Conservation (phyloP, 495 filamentous ascomycete species). For the Thozetella sp. region DNA sequence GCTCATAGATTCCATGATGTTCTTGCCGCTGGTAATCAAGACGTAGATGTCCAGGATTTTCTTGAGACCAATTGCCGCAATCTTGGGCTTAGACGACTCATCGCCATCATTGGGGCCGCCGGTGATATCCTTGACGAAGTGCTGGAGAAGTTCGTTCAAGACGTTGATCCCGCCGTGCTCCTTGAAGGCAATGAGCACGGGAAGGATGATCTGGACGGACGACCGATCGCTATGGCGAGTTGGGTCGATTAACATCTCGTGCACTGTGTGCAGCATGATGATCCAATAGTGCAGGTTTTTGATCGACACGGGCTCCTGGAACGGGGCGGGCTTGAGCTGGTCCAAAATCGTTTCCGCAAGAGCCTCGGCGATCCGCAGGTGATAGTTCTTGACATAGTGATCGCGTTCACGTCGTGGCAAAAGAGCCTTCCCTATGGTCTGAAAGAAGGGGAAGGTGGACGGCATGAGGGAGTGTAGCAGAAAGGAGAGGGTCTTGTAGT, state of each 20-base stretch:
- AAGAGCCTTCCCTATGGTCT: conserved; percentile 76
- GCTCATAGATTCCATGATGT: conserved; percentile 72
- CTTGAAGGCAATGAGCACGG: conserved; percentile 86
- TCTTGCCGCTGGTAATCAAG: conserved; percentile 74
- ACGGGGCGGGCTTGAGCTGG: conserved; percentile 48
- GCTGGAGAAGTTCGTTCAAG: conserved; percentile 71
- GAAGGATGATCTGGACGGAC: conserved; percentile 68
- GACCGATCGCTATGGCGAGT: conserved; percentile 55
- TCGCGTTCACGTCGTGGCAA: conserved; percentile 72
- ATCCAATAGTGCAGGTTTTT: conserved; percentile 76
- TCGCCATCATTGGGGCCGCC: conserved; percentile 26
- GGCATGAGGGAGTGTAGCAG: conserved; percentile 75
- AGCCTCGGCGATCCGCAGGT: conserved; percentile 72
- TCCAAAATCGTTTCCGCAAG: conserved; percentile 71
- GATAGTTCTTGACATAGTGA: conserved; percentile 62
- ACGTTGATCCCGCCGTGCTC: conserved; percentile 72
- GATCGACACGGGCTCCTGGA: conserved; percentile 18
- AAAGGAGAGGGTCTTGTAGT: conserved; percentile 73
- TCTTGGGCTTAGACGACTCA: conserved; percentile 30
- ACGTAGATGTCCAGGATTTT: conserved; percentile 84
- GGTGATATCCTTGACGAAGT: conserved; percentile 71
- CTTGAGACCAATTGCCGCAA: conserved; percentile 63
- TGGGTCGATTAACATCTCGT: conserved; percentile 74
- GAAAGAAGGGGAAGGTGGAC: conserved; percentile 75
- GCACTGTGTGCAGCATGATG: conserved; percentile 73